Evolutionary conservation across 768 basidiomycete genomes (phyloP).

Genomic region (Tubosaeta sp.): DNA sequence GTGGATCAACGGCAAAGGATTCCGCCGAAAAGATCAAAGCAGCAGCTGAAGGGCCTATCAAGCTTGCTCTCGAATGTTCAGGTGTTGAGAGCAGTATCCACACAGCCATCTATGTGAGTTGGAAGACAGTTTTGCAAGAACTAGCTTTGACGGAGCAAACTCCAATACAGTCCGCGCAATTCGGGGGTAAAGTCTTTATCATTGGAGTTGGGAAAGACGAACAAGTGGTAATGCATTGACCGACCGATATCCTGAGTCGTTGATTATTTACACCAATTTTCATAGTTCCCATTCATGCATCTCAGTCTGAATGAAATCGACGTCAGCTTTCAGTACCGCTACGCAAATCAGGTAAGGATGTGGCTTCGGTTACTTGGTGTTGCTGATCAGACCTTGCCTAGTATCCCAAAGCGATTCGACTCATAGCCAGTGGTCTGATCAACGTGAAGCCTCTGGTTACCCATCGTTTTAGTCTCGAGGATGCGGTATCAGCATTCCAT

Average conservation of each 20-base stretch:
- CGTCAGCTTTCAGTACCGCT: conserved; percentile 64
- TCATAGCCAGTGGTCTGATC: conserved; percentile 71
- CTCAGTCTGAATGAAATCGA: conserved; percentile 69
- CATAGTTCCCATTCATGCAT: conserved; percentile 69
- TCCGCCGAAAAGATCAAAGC: conserved; percentile 50
- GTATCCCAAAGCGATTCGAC: conserved; percentile 82
- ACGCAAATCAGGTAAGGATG: conserved; percentile 50
- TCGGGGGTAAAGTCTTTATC: conserved; percentile 66
- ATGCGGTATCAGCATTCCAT: conserved; percentile 76
- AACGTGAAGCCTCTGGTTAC: conserved; percentile 79
- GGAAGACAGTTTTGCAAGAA: not conserved
- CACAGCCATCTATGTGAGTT: conserved; percentile 51
- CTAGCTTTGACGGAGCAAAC: not conserved
- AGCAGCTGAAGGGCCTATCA: conserved; percentile 46
- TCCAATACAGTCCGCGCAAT: conserved; percentile 49
- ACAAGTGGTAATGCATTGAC: conserved; percentile 40
- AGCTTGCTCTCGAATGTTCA: conserved; percentile 59
- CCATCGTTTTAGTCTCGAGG: conserved; percentile 66
- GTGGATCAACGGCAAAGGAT: conserved; percentile 42
- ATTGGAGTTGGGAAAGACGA: conserved; percentile 68
- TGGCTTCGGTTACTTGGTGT: not conserved
- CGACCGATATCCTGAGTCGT: not conserved
- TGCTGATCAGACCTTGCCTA: conserved; percentile 21
- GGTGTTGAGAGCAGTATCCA: conserved; percentile 61
- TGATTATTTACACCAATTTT: not conserved